phyloP scores from a whole-genome alignment of 2,329 filamentous ascomycete genomes.

The Thermothelomyces thermophilus region DNA sequence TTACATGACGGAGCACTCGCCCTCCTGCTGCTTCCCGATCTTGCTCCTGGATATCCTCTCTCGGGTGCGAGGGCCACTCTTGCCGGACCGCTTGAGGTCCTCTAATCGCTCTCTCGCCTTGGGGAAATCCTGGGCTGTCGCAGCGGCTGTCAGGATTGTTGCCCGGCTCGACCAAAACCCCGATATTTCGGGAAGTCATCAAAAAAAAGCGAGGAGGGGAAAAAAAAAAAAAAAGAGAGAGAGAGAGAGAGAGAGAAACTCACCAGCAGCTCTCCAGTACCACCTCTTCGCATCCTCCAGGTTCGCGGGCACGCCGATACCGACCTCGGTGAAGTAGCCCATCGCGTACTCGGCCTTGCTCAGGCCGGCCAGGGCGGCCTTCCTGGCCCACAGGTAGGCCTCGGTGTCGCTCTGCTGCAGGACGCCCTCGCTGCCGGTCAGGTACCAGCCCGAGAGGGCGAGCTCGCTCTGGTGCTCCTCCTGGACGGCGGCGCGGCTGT shows the following conservation, averaged over 20 bases:
- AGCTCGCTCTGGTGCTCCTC: conserved; percentile 91
- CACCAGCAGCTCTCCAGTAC: conserved; percentile 96
- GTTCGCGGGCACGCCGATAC: conserved; percentile 80
- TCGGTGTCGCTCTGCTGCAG: conserved; percentile 90
- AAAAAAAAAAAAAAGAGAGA: conserved; percentile 41
- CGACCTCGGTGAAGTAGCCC: conserved; percentile 94
- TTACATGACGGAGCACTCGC: conserved; percentile 80
- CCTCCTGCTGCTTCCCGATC: conserved; percentile 76
- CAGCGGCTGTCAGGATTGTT: conserved; percentile 15
- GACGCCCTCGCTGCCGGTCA: conserved; percentile 84
- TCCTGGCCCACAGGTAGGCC: conserved; percentile 93
- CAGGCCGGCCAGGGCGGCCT: conserved; percentile 79
- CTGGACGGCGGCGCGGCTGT: conserved; percentile 82
- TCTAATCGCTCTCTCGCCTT: conserved; percentile 90
- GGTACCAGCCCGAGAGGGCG: conserved; percentile 83
- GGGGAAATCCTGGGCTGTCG: conserved; percentile 80
- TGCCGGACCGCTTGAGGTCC: conserved; percentile 77
- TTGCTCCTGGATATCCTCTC: conserved; percentile 77
- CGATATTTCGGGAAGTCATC: no score
- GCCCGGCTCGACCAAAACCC: background rate
- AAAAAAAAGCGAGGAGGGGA: conserved; percentile 29
- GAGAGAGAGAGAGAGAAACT: conserved; percentile 51
- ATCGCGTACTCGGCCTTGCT: conserved; percentile 97
- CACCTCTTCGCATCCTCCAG: conserved; percentile 94
- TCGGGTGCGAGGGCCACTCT: conserved; percentile 63